A percentile compares a stretch with the other conserved stretches of the same genome.
Evolutionary conservation across 495 filamentous ascomycete genomes (phyloP).

Genomic region (Penicillium turbatum): DNA sequence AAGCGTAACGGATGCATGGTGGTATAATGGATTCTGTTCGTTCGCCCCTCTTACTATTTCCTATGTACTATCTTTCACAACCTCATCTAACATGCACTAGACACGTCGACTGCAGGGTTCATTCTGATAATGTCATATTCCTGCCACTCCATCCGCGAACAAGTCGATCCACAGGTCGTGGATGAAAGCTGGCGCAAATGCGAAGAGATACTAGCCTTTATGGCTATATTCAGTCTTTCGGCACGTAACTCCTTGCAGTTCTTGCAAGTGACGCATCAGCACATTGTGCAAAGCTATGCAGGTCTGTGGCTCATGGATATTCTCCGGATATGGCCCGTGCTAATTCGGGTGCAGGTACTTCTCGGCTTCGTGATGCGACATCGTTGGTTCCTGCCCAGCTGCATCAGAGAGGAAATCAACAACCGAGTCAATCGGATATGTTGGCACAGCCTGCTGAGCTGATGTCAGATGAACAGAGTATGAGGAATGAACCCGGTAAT

Average conservation of each 20-base stretch:
- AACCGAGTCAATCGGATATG: neutral
- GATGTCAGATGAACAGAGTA: neutral
- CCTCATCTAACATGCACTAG: constrained; percentile 14
- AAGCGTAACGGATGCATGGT: constrained; percentile 40
- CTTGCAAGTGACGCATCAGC: constrained; percentile 24
- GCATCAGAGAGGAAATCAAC: constrained; percentile 1
- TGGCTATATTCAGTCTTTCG: constrained; percentile 30
- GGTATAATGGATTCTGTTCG: constrained; percentile 48
- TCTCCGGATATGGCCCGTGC: no score
- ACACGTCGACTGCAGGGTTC: constrained; percentile 40
- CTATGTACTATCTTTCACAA: neutral
- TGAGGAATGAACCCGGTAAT: constrained; percentile 2
- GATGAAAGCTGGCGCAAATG: constrained; percentile 30
- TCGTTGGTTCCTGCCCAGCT: neutral
- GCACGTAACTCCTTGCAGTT: constrained; percentile 34
- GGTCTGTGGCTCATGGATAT: constrained; percentile 4
- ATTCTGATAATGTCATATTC: constrained; percentile 39
- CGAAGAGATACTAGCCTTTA: constrained; percentile 24
- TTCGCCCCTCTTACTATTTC: neutral
- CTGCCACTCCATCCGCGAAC: constrained; percentile 24
- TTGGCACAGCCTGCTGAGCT: constrained; percentile 4
- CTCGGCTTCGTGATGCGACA: constrained; percentile 1
- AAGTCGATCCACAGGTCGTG: constrained; percentile 14
- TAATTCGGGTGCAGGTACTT: neutral
- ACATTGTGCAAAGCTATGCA: constrained; percentile 23